A percentile compares a stretch with the other conserved stretches of the same genome.
These are phyloP conservation scores for Floccularia luteovirens DNA, from an alignment of 768 basidiomycete genomes.

Conservation along the genomic window DNA sequence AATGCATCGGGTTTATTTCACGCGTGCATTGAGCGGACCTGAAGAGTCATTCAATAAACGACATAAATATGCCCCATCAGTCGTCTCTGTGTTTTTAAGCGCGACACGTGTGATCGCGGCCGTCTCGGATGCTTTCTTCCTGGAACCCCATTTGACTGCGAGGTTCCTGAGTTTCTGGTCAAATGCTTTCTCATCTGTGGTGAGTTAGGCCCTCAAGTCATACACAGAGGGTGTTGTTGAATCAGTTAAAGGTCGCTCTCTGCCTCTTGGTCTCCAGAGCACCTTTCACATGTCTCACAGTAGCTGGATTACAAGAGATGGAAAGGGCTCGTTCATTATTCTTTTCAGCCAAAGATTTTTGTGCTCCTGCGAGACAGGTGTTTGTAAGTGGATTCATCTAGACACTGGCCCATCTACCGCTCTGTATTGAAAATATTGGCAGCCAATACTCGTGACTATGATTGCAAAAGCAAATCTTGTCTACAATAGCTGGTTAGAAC, in stretches of 20 bases:
- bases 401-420: constrained; percentile 3
- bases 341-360: constrained; percentile 34
- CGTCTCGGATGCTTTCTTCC: constrained; percentile 45
- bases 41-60: constrained; percentile 53
- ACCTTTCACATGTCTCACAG: constrained; percentile 57
- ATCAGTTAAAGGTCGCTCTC: constrained; percentile 31
- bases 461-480: constrained; percentile 43
- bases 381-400: constrained; percentile 23
- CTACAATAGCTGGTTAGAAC: constrained; percentile 37
- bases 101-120: constrained; percentile 58
- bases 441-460: constrained; percentile 44
- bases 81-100: constrained; percentile 60
- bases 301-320: constrained; percentile 56
- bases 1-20: constrained; percentile 62
- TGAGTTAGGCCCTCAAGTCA: constrained; percentile 20
- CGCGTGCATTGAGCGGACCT: constrained; percentile 48
- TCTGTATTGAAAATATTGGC: constrained; percentile 2
- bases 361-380: constrained; percentile 37
- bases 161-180: constrained; percentile 47
- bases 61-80: constrained; percentile 63
- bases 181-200: constrained; percentile 45
- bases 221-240: constrained; percentile 1
- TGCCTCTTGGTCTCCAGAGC: constrained; percentile 53
- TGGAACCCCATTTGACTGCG: constrained; percentile 52
- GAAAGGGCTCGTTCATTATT: constrained; percentile 39